A percentile compares a stretch with the other conserved stretches of the same genome.
These are phyloP conservation scores for Pseudogymnoascus sp. DNA, from an alignment of 2,329 filamentous ascomycete species.

Conservation along the genomic window DNA sequence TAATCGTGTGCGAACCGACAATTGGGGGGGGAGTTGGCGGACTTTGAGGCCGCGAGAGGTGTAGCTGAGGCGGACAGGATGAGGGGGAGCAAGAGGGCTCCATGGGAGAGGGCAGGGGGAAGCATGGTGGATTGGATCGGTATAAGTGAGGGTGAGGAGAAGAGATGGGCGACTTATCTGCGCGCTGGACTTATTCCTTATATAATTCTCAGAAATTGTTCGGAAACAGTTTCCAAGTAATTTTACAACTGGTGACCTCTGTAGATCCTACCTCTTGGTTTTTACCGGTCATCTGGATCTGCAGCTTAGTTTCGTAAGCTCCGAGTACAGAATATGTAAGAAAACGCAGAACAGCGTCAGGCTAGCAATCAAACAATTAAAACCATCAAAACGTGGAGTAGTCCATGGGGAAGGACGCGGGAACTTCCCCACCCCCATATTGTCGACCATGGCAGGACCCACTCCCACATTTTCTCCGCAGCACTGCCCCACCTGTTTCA, in stretches of 20 bases:
- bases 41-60: background rate
- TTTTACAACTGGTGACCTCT: background rate
- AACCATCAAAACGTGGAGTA: background rate
- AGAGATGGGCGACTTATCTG: background rate
- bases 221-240: background rate
- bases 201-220: background rate
- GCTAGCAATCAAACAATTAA: background rate
- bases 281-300: background rate
- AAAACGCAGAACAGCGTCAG: background rate
- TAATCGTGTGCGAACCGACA: slow-evolving; percentile 22
- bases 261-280: background rate
- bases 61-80: background rate
- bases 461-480: background rate
- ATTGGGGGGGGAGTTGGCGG: slow-evolving; percentile 11
- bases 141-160: background rate
- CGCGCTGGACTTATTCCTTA: background rate
- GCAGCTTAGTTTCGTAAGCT: background rate
- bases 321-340: background rate
- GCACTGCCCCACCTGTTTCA: background rate
- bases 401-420: background rate
- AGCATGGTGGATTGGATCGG: background rate
- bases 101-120: background rate
- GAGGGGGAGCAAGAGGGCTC: background rate
- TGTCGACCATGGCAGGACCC: background rate
- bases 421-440: background rate